A percentile compares a stretch with the other conserved stretches of the same genome.
phyloP scores from a whole-genome alignment of 2,329 filamentous ascomycete genomes.

The Neurospora crassa region DNA sequence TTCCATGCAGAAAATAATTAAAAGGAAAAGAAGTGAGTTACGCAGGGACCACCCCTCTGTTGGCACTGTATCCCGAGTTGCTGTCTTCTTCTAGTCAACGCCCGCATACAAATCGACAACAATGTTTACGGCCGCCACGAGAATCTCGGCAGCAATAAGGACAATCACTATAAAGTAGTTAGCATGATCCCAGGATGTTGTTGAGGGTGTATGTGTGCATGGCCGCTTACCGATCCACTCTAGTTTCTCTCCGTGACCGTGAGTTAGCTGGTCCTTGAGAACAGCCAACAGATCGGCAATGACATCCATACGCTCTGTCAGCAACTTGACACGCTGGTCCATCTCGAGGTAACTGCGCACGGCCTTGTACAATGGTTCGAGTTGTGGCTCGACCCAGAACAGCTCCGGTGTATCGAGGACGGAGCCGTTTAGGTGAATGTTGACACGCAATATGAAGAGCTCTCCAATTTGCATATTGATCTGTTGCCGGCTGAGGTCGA shows the following conservation, averaged over 20 bases:
- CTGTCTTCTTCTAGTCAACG: constrained; percentile 13
- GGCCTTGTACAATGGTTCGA: constrained; percentile 93
- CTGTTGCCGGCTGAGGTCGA: constrained; percentile 75
- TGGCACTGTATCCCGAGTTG: neutral
- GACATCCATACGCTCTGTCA: constrained; percentile 85
- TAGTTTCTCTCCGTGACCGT: constrained; percentile 81
- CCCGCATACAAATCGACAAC: constrained; percentile 80
- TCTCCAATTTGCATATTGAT: constrained; percentile 99
- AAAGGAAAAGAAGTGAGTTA: neutral
- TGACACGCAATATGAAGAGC: constrained; percentile 94
- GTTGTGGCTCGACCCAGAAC: constrained; percentile 96
- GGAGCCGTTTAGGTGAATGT: constrained; percentile 93
- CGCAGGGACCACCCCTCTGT: neutral
- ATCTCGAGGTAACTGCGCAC: constrained; percentile 95
- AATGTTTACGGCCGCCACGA: constrained; percentile 90
- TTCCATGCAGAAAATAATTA: neutral
- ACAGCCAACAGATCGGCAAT: constrained; percentile 90
- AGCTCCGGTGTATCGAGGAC: constrained; percentile 94
- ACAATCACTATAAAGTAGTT: constrained; percentile 60
- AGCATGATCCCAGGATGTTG: neutral
- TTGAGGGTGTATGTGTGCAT: neutral
- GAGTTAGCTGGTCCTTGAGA: constrained; percentile 88
- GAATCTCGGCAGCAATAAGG: constrained; percentile 88
- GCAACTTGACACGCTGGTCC: constrained; percentile 82
- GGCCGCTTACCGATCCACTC: constrained; percentile 72